Evolutionary conservation across 1,139 yeast genomes (phyloP).

Genomic region (Trichomonascaceae sp.): DNA sequence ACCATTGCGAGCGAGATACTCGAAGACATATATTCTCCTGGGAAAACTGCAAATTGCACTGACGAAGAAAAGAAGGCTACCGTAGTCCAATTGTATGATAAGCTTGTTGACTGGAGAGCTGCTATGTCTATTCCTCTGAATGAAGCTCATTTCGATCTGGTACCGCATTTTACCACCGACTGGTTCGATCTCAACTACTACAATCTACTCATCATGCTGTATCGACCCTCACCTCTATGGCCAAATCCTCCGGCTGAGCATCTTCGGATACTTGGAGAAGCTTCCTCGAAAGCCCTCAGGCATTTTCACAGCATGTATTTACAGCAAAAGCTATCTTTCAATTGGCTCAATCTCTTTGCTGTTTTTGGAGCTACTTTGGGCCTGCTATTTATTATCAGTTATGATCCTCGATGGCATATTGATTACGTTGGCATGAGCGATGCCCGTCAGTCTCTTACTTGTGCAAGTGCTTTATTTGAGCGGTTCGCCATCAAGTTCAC

Average conservation of each 20-base stretch:
- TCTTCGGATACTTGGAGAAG: constrained; percentile 16
- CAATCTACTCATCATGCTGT: constrained; percentile 22
- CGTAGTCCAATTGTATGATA: constrained; percentile 18
- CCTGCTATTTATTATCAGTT: constrained; percentile 17
- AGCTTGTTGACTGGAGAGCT: constrained; percentile 21
- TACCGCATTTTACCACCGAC: constrained; percentile 21
- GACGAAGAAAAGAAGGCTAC: constrained; percentile 7
- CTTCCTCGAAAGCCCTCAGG: constrained; percentile 19
- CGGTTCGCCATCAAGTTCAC: constrained; percentile 16
- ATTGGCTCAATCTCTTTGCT: constrained; percentile 20
- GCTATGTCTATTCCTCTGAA: constrained; percentile 21
- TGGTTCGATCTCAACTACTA: constrained; percentile 26
- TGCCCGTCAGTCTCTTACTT: constrained; percentile 12
- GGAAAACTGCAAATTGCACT: not conserved
- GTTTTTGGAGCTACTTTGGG: constrained; percentile 20
- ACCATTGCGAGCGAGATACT: constrained; percentile 21
- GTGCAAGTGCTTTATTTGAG: constrained; percentile 14
- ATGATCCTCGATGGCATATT: constrained; percentile 10
- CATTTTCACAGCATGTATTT: constrained; percentile 17
- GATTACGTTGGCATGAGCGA: constrained; percentile 12
- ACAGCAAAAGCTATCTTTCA: constrained; percentile 19
- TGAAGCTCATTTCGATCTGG: constrained; percentile 17
- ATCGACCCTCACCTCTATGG: constrained; percentile 24
- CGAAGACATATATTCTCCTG: constrained; percentile 16
- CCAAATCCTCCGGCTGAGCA: constrained; percentile 20